A percentile compares a stretch with the other conserved stretches of the same genome.
phyloP scores from a whole-genome alignment of 257 asterid genomes.

The Galeopsis tetrahit region DNA sequence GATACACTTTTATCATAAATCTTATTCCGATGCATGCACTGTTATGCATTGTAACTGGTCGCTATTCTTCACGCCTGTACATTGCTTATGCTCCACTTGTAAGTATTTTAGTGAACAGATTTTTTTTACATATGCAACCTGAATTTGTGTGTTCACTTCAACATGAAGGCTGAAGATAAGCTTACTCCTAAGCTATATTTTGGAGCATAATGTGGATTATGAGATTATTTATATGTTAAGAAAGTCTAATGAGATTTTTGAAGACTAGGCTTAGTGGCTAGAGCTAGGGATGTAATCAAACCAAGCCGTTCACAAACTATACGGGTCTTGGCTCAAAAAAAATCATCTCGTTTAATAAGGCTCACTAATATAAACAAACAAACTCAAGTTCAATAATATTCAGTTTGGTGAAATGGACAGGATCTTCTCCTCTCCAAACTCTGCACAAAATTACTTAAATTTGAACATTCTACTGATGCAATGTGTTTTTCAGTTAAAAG shows the following conservation, averaged over 20 bases:
- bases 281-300: too few species aligned
- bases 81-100: constrained; percentile 98
- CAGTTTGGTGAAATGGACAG: too few species aligned
- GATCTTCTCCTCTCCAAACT: too few species aligned
- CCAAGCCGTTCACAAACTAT: too few species aligned
- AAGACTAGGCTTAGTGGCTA: background rate
- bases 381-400: too few species aligned
- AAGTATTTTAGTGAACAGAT: constrained; percentile 45
- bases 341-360: too few species aligned
- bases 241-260: background rate
- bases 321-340: too few species aligned
- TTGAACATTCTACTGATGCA: too few species aligned
- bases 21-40: constrained; percentile 99
- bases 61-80: constrained; percentile 93
- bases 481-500: background rate
- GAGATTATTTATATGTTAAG: background rate
- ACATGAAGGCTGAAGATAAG: constrained; percentile 6
- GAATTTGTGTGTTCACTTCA: constrained; percentile 25
- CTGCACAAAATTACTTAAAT: too few species aligned
- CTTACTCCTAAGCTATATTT: constrained; percentile 9
- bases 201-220: constrained; percentile 7
- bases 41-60: constrained; percentile 95
- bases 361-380: too few species aligned
- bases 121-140: background rate
- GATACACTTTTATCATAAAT: constrained; percentile 96